Percentiles rank a stretch among this genome's conserved stretches.
phyloP scores from a whole-genome alignment of 2,329 filamentous ascomycete species.

The Talaromyces sp. region DNA sequence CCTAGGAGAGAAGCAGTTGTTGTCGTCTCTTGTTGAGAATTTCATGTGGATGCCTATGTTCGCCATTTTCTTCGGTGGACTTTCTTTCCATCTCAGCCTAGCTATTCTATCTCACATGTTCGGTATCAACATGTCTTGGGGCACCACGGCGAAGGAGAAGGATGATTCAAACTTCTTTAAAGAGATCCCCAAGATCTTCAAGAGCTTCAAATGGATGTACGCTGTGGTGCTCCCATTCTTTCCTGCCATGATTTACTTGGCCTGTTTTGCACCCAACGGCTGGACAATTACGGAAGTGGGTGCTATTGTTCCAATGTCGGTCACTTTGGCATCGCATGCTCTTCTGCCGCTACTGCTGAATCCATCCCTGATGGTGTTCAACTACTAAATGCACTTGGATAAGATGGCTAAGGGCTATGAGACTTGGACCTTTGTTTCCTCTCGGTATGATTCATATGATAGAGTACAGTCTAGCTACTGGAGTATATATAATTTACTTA shows the following conservation, averaged over 20 bases:
- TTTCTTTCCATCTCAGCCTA: constrained; percentile 69
- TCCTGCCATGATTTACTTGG: constrained; percentile 31
- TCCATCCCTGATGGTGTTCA: constrained; percentile 27
- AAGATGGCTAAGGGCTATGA: not conserved
- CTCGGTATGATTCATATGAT: not conserved
- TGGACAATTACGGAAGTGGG: constrained; percentile 42
- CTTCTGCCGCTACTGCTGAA: constrained; percentile 26
- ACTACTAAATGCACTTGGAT: constrained; percentile 21
- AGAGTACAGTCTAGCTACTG: not conserved
- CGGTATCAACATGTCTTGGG: constrained; percentile 82
- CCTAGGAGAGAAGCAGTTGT: constrained; percentile 53
- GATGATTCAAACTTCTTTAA: constrained; percentile 80
- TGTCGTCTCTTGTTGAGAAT: constrained; percentile 55
- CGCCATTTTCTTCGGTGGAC: constrained; percentile 76
- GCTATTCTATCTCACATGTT: constrained; percentile 81
- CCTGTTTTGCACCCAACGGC: constrained; percentile 29
- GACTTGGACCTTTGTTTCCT: not conserved
- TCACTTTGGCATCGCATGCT: constrained; percentile 24
- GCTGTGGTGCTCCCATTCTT: constrained; percentile 26
- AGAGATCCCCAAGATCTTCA: constrained; percentile 74
- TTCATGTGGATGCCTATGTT: constrained; percentile 63
- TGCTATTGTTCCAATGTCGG: constrained; percentile 25
- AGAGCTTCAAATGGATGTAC: constrained; percentile 74
- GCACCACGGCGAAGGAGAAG: constrained; percentile 74
- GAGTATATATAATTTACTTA: not conserved